Evolutionary conservation across 257 asterid species (phyloP).

Genomic region (Scutellaria baicalensis): DNA sequence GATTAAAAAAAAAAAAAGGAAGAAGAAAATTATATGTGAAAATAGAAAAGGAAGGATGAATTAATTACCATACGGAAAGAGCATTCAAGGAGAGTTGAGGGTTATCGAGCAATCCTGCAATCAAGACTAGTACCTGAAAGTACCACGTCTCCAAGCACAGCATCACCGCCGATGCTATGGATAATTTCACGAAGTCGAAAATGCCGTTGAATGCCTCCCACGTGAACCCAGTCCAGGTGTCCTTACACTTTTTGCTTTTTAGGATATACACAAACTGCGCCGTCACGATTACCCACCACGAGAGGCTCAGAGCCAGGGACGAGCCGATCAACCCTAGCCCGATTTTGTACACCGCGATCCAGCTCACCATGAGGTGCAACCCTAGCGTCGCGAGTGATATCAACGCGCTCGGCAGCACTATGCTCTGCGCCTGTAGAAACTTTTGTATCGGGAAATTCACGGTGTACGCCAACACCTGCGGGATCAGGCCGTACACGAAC

Average conservation of each 20-base stretch:
- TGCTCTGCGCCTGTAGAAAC: slow-evolving; percentile 50
- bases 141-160: slow-evolving; percentile 66
- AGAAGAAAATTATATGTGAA: no score
- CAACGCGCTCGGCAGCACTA: slow-evolving; percentile 46
- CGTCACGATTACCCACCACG: slow-evolving; percentile 52
- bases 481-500: slow-evolving; percentile 55
- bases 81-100: slow-evolving; percentile 48
- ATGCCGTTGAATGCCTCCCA: slow-evolving; percentile 45
- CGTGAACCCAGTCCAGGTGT: slow-evolving; percentile 50
- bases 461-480: slow-evolving; percentile 54
- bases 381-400: slow-evolving; percentile 38
- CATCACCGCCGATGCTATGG: slow-evolving; percentile 56
- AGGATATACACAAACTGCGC: slow-evolving; percentile 39
- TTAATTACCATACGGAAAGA: slow-evolving; percentile 39
- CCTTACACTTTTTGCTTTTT: slow-evolving; percentile 29
- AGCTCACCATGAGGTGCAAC: slow-evolving; percentile 32
- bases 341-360: slow-evolving; percentile 33
- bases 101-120: slow-evolving; percentile 41
- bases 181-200: slow-evolving; percentile 47
- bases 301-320: slow-evolving; percentile 40
- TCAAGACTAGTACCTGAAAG: slow-evolving; percentile 41
- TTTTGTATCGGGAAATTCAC: slow-evolving; percentile 52
- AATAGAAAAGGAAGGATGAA: no score
- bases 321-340: slow-evolving; percentile 46
- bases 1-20: no score